Evolutionary conservation across 306 rosid species (phyloP), one percentile per base, ranked within the genome.

Genomic region (Benincasa hispida): DNA sequence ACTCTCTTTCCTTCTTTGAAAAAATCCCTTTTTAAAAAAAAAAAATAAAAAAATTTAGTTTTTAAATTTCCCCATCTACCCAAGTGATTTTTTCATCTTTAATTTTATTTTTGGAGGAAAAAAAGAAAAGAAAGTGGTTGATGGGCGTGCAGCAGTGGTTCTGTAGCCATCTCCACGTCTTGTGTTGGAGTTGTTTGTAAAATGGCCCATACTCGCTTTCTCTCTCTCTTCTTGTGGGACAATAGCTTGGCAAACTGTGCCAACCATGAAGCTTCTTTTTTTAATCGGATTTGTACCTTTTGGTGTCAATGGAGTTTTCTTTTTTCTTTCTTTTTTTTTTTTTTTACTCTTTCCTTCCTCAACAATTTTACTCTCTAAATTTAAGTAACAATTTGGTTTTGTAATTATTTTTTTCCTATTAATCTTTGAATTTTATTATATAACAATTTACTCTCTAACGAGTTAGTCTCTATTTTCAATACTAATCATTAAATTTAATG

Each of bases 161-260:
- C 58, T 72, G 41, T 72, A 47, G 25, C 76, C 58, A 72, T 48
- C 76, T 72, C 39, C 76, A 72, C 76, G 57, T 70, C 76, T 70
- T 45, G 76, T 47, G 57, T 47, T 69, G 75, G 75, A 70, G 75
- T 70, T 70, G 76, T 70, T 70, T 48, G 25, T 1, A 24, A n/a
- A 70, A 70, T 70, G 76, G 58, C 76, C 58, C 76, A 47, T 70
- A 68, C 76, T 25, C n/a, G 2, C 65, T 0, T 15, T 30, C 25
- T 17, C 24, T 63, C 48, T 15, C 70, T 34, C 50, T 35, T 24
- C n/a, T 39, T 15, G 57, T 70, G 57, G 75, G 75, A 70, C 58
- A 70, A 45, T 42, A 58, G 41, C 76, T 70, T 70, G 58, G 58
- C 76, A 14, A 70, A 47, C 76, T 70, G 57, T 69, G 56, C 75